Evolutionary conservation across 768 basidiomycete species (phyloP), one percentile per base, ranked within the genome.

Genomic region (Lactarius quietus): DNA sequence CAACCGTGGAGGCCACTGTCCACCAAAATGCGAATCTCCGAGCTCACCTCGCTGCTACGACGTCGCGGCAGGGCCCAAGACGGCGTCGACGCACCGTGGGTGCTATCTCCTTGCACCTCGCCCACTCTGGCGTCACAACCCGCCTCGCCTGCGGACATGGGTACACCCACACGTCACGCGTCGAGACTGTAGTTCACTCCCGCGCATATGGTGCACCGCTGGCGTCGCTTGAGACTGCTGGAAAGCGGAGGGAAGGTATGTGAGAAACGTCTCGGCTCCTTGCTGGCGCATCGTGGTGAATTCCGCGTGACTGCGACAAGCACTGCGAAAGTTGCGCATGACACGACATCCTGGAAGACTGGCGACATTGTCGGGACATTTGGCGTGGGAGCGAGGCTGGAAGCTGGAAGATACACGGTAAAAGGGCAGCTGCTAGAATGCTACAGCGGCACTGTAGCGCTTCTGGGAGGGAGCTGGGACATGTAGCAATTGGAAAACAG

Each of bases 211-310:
- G 74, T 74, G 73, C 96, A 99, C 73, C 95, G 86, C 62, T 98
- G 77, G 10, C 90, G 81, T 73, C 97, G 95, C 74, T 98, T n/a
- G n/a, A n/a, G n/a, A n/a, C n/a, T n/a, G n/a, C n/a, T n/a, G n/a
- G n/a, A n/a, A n/a, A n/a, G 84, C 80, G 7, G 86, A 87, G 60
- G 98, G 71, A 3, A 98, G 78, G 76, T 96, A 85, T 39, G 85
- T 82, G 60, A 99, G 82, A 78, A 98, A 98, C 76, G n/a, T n/a
- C 98, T 96, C 94, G 9, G 95, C 87, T 71, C 98, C 97, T 73
- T 98, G 97, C 75, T 99, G 96, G 59, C 85, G 83, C 95, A 98
- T 98, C 53, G 95, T 98, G 41, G 90, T 81, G 71, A 98, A 98
- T 76, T 98, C 97, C 36, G 84, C 84, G 71, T 98, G 97, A 1